Base-by-base conservation (phyloP, 352 stramenopile genomes). In the Phytopythium helicoides region DNA sequence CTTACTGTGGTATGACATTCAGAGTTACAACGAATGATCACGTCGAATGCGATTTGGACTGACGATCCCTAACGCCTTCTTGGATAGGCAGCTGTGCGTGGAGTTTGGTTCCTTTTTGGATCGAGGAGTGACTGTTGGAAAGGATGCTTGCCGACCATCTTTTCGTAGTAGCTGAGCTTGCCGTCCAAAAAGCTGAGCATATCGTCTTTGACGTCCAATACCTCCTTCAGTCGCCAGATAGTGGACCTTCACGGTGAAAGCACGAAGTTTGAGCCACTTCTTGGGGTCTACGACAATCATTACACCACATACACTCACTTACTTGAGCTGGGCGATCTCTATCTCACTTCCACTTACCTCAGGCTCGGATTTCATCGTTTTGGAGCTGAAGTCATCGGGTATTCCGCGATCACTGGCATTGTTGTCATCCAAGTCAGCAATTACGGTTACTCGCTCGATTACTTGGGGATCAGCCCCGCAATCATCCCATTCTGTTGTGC, bases 131-230 rank as follows among this genome's bases (percentile, higher is more conserved):
- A 19, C 25, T 49, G 42, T 16, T 49, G 42, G 6, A 12, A 12
- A 6, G 25, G 16, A n/a, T 49, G 25, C 44, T 49, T 49, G 51
- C 41, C 26, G 14, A 33, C 22, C 14, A 72, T 15, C 18, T 61
- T 55, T 48, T 84, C 70, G 54, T 85, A 72, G 40, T 72, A 68
- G 19, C 49, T 64, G 21, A 89, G 62, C 58, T 79, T 75, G 36
- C 52, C 61, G 56, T 87, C 69, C 28, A 89, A 62, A 37, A 81
- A 85, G 18, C 63, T 46, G 31, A 89, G 60, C 52, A 75, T 62
- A n/a, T 79, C 76, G 47, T 89, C 76, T 41, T 85, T 87, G 18
- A 67, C 67, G 28, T 83, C 69, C n/a, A 89, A 52, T 16, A 56
- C 63, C 34, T 72, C 56, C 55, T 86, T 85, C 25, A 89, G 41